These are phyloP conservation scores for Metarhizium brunneum DNA, from an alignment of 2,329 filamentous ascomycete genomes.

Conservation along the genomic window DNA sequence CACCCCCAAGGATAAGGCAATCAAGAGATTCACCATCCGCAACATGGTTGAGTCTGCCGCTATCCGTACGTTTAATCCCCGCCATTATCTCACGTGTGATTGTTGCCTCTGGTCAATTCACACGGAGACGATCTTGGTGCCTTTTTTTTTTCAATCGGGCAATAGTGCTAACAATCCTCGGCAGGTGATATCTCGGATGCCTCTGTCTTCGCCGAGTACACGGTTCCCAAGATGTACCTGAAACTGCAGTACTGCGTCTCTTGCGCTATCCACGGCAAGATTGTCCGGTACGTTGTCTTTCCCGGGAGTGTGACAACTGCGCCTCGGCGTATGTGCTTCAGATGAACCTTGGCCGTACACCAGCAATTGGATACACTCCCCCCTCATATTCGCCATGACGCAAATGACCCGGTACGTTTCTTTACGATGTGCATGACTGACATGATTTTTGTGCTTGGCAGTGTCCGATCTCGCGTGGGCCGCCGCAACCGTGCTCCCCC, in stretches of 20 bases:
- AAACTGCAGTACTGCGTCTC: constrained; percentile 99
- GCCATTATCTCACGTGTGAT: not conserved
- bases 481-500: constrained; percentile 98
- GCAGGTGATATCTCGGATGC: constrained; percentile 99
- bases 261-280: constrained; percentile 99
- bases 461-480: constrained; percentile 93
- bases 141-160: not conserved
- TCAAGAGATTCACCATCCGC: constrained; percentile 99
- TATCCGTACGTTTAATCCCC: constrained; percentile 68
- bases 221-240: constrained; percentile 99
- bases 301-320: constrained; percentile 50
- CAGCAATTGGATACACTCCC: constrained; percentile 23
- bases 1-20: constrained; percentile 99
- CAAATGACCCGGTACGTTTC: constrained; percentile 17
- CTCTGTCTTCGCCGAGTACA: constrained; percentile 98
- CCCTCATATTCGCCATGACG: constrained; percentile 5
- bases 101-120: not conserved
- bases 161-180: constrained; percentile 2
- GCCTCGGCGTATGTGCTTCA: constrained; percentile 39
- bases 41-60: constrained; percentile 99
- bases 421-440: constrained; percentile 26
- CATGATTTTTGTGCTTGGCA: constrained; percentile 30
- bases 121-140: not conserved
- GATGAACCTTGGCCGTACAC: constrained; percentile 52
- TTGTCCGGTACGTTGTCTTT: constrained; percentile 86